A percentile compares a stretch with the other conserved stretches of the same genome.
phyloP scores from a whole-genome alignment of 805 yeast species.

The Candida wancherniae region DNA sequence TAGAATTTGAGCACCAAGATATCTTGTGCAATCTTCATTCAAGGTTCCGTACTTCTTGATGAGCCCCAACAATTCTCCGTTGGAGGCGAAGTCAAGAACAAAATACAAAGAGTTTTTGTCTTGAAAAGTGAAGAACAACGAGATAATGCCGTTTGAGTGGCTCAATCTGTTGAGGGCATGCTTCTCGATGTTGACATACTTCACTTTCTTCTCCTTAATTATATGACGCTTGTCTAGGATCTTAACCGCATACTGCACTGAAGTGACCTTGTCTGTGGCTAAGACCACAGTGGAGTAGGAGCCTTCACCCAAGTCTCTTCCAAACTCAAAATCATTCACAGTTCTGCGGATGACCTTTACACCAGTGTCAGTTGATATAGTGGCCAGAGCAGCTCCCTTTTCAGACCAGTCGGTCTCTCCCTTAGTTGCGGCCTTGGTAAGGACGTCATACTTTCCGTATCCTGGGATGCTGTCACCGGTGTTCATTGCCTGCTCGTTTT shows the following conservation, averaged over 20 bases:
- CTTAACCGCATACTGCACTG: slow-evolving; percentile 67
- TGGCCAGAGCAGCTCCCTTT: slow-evolving; percentile 30
- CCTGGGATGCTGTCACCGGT: slow-evolving; percentile 9
- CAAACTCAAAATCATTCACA: slow-evolving; percentile 39
- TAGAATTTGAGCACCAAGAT: slow-evolving; percentile 68
- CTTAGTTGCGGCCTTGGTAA: slow-evolving; percentile 4
- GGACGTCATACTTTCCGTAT: slow-evolving; percentile 16
- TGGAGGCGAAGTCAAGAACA: slow-evolving; percentile 72
- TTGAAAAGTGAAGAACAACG: slow-evolving; percentile 73
- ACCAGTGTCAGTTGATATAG: slow-evolving; percentile 10
- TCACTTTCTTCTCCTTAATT: slow-evolving; percentile 76
- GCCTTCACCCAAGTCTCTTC: slow-evolving; percentile 41
- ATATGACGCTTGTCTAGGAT: slow-evolving; percentile 72
- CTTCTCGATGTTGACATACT: slow-evolving; percentile 79
- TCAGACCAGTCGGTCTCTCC: slow-evolving; percentile 27
- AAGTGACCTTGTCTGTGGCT: slow-evolving; percentile 47
- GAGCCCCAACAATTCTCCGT: slow-evolving; percentile 68
- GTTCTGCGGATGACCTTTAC: slow-evolving; percentile 29
- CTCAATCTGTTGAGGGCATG: slow-evolving; percentile 70
- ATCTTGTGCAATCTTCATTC: slow-evolving; percentile 62
- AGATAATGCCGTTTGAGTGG: slow-evolving; percentile 57
- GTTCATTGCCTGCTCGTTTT: slow-evolving; percentile 5
- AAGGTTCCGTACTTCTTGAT: slow-evolving; percentile 67
- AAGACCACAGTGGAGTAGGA: slow-evolving; percentile 43
- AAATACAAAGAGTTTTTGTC: slow-evolving; percentile 70